Percentiles rank a stretch among this genome's conserved stretches.
Evolutionary conservation across 163 green algal genomes (phyloP).

Genomic region (Scenedesmus sp.): DNA sequence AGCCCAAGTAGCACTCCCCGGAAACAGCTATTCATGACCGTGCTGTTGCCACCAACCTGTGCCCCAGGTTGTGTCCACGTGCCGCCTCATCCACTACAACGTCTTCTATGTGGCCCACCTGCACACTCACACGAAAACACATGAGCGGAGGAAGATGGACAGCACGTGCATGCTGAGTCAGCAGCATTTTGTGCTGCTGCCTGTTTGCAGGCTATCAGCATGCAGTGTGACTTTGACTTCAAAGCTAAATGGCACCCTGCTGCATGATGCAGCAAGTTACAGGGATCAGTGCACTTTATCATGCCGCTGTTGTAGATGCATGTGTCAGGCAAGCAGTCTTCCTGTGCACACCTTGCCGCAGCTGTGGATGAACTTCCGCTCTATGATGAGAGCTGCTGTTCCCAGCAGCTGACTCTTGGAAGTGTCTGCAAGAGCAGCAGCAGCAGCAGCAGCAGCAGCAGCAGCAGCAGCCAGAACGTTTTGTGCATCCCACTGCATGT

Average conservation of each 20-base stretch:
- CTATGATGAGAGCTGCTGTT: constrained; percentile 84
- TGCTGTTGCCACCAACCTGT: constrained; percentile 59
- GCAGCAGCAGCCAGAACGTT: background rate
- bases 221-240: too few species aligned
- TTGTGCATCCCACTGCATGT: background rate
- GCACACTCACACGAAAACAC: background rate
- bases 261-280: too few species aligned
- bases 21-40: background rate
- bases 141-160: background rate
- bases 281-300: too few species aligned
- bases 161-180: background rate
- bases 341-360: constrained; percentile 74
- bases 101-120: constrained; percentile 95
- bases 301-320: too few species aligned
- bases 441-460: constrained; percentile 5
- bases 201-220: too few species aligned
- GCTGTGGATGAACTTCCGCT: constrained; percentile 90
- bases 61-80: constrained; percentile 81
- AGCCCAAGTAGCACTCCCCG: background rate
- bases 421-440: constrained; percentile 64
- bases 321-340: too few species aligned
- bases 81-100: constrained; percentile 88
- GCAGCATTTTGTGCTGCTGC: background rate
- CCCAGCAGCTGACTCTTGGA: constrained; percentile 73
- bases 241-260: too few species aligned